Evolutionary conservation across 192 early-diverging fungal genomes (phyloP).

Genomic region (Backusella circina): DNA sequence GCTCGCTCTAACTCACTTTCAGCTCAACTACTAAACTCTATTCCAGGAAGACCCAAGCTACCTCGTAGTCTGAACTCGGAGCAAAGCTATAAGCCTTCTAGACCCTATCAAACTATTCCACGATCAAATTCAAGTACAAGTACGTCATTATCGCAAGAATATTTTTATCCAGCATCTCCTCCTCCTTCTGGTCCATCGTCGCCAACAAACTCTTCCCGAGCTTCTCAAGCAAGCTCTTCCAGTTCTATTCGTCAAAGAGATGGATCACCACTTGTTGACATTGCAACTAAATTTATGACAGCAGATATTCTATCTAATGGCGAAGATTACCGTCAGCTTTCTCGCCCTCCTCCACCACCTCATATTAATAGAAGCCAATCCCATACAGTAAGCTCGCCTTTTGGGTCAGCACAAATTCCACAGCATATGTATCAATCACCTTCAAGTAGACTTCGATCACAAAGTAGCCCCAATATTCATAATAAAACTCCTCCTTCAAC

Average conservation of each 20-base stretch:
- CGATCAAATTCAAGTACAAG: constrained; percentile 8
- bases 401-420: background rate
- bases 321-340: constrained; percentile 29
- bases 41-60: background rate
- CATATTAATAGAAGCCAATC: constrained; percentile 9
- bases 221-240: constrained; percentile 28
- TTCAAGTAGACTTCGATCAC: constrained; percentile 45
- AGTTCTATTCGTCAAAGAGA: constrained; percentile 41
- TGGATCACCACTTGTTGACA: constrained; percentile 47
- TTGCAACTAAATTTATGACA: constrained; percentile 50
- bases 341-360: constrained; percentile 13
- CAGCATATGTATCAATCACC: constrained; percentile 14
- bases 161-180: constrained; percentile 47
- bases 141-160: background rate
- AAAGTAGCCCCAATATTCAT: constrained; percentile 58
- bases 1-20: constrained; percentile 16
- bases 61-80: background rate
- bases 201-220: constrained; percentile 41
- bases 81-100: constrained; percentile 10
- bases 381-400: background rate
- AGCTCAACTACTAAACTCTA: background rate
- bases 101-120: constrained; percentile 6
- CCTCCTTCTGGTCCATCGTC: constrained; percentile 57
- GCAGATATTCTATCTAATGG: constrained; percentile 21
- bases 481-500: background rate